A percentile compares a stretch with the other conserved stretches of the same genome.
These are phyloP conservation scores for Petunia secreta DNA, from an alignment of 257 asterid species.

Conservation along the genomic window DNA sequence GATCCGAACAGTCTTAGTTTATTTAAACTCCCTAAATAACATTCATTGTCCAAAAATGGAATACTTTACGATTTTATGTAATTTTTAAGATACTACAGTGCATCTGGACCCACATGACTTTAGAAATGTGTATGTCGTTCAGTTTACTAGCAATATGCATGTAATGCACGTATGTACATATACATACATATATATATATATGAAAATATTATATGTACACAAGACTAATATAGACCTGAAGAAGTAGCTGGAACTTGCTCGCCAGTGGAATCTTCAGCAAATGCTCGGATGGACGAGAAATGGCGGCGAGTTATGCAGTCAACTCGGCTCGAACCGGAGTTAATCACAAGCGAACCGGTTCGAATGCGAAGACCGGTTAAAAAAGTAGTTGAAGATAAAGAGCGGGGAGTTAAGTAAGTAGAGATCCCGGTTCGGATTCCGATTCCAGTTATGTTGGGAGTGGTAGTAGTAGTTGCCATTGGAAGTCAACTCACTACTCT, in stretches of 20 bases:
- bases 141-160: not conserved
- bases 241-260: slow-evolving; percentile 34
- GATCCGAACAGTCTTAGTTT: no score
- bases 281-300: slow-evolving; percentile 22
- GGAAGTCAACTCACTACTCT: no score
- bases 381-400: not conserved
- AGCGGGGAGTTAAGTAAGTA: slow-evolving; percentile 22
- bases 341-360: slow-evolving; percentile 18
- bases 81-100: not conserved
- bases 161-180: not conserved
- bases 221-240: slow-evolving; percentile 34
- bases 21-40: not conserved
- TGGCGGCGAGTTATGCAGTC: slow-evolving; percentile 18
- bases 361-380: slow-evolving; percentile 26
- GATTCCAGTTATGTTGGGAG: slow-evolving; percentile 24
- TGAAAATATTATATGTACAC: not conserved
- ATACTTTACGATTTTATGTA: not conserved
- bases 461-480: slow-evolving; percentile 22
- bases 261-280: slow-evolving; percentile 32
- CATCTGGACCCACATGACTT: not conserved
- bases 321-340: slow-evolving; percentile 25
- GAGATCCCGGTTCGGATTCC: slow-evolving; percentile 27
- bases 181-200: not conserved
- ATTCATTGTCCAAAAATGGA: not conserved
- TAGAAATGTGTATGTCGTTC: no score